These are phyloP conservation scores for Clonostachys rosea DNA, from an alignment of 2,329 filamentous ascomycete genomes.

Conservation along the genomic window DNA sequence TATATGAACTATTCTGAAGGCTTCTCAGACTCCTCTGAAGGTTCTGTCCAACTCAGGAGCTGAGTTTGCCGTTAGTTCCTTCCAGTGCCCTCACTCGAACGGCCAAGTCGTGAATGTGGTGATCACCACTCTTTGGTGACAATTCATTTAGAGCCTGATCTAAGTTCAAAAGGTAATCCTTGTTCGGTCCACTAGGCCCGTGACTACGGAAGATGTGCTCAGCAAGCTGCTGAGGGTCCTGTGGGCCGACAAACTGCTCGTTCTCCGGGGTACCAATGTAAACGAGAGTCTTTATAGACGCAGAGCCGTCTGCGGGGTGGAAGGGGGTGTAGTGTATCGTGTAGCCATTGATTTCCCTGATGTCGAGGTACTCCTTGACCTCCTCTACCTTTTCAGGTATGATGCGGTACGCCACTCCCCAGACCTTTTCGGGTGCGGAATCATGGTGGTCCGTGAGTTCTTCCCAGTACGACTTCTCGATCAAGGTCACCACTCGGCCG, in stretches of 20 bases:
- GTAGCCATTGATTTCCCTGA: slow-evolving; percentile 96
- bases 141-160: slow-evolving; percentile 71
- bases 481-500: slow-evolving; percentile 89
- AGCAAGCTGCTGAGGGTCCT: slow-evolving; percentile 73
- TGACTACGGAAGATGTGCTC: slow-evolving; percentile 71
- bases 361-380: slow-evolving; percentile 87
- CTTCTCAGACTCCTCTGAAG: too few species aligned
- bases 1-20: too few species aligned
- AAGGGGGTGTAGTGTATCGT: slow-evolving; percentile 89
- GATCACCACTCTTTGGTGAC: slow-evolving; percentile 72
- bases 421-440: slow-evolving; percentile 62
- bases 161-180: slow-evolving; percentile 80
- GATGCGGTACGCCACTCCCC: slow-evolving; percentile 92
- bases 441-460: slow-evolving; percentile 66
- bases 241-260: slow-evolving; percentile 82
- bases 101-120: slow-evolving; percentile 80
- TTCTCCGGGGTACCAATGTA: slow-evolving; percentile 96
- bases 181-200: slow-evolving; percentile 85
- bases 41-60: too few species aligned
- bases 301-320: slow-evolving; percentile 39
- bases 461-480: slow-evolving; percentile 79
- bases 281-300: slow-evolving; percentile 57
- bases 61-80: not conserved
- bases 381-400: slow-evolving; percentile 65
- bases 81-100: slow-evolving; percentile 60